Evolutionary conservation across 257 asterid genomes (phyloP).

Genomic region (Lycium barbarum): DNA sequence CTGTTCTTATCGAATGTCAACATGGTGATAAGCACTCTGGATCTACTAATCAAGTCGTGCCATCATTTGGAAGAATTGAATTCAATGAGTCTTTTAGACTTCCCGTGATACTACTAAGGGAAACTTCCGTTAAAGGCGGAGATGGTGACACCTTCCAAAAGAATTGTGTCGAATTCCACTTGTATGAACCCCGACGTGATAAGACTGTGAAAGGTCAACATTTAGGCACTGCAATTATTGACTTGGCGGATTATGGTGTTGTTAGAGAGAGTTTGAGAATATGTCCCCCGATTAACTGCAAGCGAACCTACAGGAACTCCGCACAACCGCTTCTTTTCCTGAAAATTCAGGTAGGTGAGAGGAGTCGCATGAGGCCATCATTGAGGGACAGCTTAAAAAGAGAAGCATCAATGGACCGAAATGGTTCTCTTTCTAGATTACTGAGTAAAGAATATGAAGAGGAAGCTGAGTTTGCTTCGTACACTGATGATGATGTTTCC

Average conservation of each 20-base stretch:
- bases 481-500: conserved; percentile 75
- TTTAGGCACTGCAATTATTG: conserved; percentile 66
- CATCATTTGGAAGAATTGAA: conserved; percentile 46
- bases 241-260: conserved; percentile 80
- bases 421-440: conserved; percentile 54
- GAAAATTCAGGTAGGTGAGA: conserved; percentile 62
- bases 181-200: conserved; percentile 78
- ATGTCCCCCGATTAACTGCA: conserved; percentile 65
- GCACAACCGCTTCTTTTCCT: conserved; percentile 63
- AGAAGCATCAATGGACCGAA: conserved; percentile 58
- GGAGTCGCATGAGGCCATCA: conserved; percentile 63
- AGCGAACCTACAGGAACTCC: conserved; percentile 56
- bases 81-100: conserved; percentile 74
- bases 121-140: conserved; percentile 46
- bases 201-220: conserved; percentile 66
- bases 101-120: conserved; percentile 54
- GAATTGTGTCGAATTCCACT: conserved; percentile 71
- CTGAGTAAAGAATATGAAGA: conserved; percentile 42
- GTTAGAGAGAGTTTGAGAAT: conserved; percentile 50
- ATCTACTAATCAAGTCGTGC: conserved; percentile 41
- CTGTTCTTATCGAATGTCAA: conserved; percentile 81
- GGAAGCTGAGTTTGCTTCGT: conserved; percentile 55
- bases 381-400: conserved; percentile 61
- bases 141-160: conserved; percentile 50
- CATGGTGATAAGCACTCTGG: conserved; percentile 65